These are phyloP conservation scores for Raphidocelis subcapitata DNA, from an alignment of 139 green algal genomes.

Conservation along the genomic window DNA sequence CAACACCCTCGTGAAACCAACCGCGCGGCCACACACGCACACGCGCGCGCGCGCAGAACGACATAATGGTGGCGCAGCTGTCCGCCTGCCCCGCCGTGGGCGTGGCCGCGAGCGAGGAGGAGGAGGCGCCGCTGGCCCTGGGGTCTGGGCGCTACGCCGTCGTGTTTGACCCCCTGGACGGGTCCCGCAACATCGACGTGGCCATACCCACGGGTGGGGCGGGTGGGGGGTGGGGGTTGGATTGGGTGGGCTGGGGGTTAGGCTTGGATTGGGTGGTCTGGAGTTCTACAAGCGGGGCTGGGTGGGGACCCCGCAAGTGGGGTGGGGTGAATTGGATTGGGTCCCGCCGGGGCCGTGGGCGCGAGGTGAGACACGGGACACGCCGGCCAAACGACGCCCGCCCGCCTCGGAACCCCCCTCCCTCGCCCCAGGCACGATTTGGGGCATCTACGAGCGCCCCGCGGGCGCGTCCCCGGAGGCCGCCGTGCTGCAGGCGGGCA, in stretches of 20 bases:
- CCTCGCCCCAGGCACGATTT: constrained; percentile 81
- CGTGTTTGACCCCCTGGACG: constrained; percentile 78
- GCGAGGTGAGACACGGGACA: no score
- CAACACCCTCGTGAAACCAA: no score
- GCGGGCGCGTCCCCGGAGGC: neutral
- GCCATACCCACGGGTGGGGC: constrained; percentile 55
- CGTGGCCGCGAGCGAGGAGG: constrained; percentile 67
- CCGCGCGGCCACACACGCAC: no score
- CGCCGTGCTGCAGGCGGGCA: constrained; percentile 37
- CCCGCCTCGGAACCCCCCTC: no score
- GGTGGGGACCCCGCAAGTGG: no score
- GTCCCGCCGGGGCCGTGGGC: no score
- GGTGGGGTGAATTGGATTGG: no score
- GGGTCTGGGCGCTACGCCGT: constrained; percentile 38
- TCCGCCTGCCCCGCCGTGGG: constrained; percentile 34
- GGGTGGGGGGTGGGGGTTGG: neutral
- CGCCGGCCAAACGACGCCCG: no score
- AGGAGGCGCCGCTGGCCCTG: constrained; percentile 45
- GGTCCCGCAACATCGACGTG: constrained; percentile 66
- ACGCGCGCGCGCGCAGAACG: constrained; percentile 30
- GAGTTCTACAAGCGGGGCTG: neutral
- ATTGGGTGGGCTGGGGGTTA: neutral
- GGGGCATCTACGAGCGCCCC: constrained; percentile 56
- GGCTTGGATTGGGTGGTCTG: neutral
- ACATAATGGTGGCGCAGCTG: constrained; percentile 48